Base-by-base conservation (phyloP, 2,329 filamentous ascomycete species). In the Gnomoniopsis smithogilvyi region DNA sequence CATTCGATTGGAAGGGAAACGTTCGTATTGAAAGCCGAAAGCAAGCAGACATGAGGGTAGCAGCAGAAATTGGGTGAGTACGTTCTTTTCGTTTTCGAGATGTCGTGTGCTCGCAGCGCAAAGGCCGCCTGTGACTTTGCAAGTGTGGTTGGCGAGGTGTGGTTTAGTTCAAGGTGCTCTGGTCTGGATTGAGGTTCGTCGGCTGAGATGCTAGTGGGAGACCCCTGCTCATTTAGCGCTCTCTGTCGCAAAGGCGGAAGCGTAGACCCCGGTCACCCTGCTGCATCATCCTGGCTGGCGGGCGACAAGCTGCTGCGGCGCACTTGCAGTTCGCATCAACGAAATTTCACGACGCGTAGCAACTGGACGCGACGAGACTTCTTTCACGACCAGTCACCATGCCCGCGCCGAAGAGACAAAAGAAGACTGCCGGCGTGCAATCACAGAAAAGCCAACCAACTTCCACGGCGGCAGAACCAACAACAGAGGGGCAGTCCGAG, bases 381-480 rank as follows among this genome's bases (percentile, higher is more conserved):
- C 47, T 34, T 53, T 26, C 24, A 51, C 54, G 43, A 38, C 54
- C 54, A 62, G 59, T 64, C 61, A 60, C 64, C 64, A 85, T 86
- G 83, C 82, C 83, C 67, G 83, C 77, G 65, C 80, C 82, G 63
- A 86, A 86, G 74, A 78, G 83, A 70, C 78, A 81, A 64, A 84
- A 80, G 69, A 79, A 79, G 73, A 79, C 78, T 71, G 74, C 76
- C 61, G 75, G 75, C 64, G 71, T 76, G 61, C 73, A 74, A 67
- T 67, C 74, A 48, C 74, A 77, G 63, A 70, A 74, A 54, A 70
- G 68, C 58, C 70, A 76, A 30, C 77, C 79, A 57, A 83, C 86
- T 48, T 85, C 88, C 7, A 86, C 86, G 6, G 80, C 89, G 63
- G 84, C 86, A 65, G 89, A 89, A 67, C 71, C 91, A 62, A 86